Conservation (phyloP, 2,329 filamentous ascomycete species). For the Neofusicoccum kwambonambiense region DNA sequence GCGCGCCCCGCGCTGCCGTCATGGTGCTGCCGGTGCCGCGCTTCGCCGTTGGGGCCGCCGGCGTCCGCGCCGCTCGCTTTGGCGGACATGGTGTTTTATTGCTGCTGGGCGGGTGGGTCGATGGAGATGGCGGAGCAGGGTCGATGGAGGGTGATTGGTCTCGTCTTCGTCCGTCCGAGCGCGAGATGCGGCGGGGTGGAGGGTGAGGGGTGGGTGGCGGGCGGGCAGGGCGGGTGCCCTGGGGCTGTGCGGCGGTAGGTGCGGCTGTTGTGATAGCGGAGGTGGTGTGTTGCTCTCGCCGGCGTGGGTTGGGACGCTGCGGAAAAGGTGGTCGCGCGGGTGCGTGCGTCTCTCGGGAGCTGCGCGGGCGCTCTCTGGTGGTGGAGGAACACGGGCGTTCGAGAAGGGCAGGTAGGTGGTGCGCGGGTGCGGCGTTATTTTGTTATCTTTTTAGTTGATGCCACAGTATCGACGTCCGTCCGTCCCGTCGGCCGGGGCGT, state of each 20-base stretch:
- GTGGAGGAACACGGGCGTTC: neutral
- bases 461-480: neutral
- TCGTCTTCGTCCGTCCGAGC: neutral
- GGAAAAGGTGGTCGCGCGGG: neutral
- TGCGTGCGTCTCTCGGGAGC: neutral
- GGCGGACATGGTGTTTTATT: constrained; percentile 37
- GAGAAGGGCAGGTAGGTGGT: neutral
- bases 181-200: neutral
- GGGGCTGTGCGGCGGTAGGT: neutral
- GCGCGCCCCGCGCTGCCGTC: constrained; percentile 74
- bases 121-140: neutral
- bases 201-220: neutral
- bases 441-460: constrained; percentile 7
- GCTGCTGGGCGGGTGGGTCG: neutral
- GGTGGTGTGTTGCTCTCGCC: neutral
- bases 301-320: neutral
- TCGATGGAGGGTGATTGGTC: neutral
- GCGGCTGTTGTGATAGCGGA: neutral
- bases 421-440: neutral
- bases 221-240: neutral
- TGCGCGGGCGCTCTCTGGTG: neutral
- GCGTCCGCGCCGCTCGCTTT: constrained; percentile 46
- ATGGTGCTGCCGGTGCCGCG: constrained; percentile 62
- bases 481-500: neutral
- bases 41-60: constrained; percentile 32